phyloP scores from a whole-genome alignment of 2,329 filamentous ascomycete genomes.

The Raffaelea ambrosiae region DNA sequence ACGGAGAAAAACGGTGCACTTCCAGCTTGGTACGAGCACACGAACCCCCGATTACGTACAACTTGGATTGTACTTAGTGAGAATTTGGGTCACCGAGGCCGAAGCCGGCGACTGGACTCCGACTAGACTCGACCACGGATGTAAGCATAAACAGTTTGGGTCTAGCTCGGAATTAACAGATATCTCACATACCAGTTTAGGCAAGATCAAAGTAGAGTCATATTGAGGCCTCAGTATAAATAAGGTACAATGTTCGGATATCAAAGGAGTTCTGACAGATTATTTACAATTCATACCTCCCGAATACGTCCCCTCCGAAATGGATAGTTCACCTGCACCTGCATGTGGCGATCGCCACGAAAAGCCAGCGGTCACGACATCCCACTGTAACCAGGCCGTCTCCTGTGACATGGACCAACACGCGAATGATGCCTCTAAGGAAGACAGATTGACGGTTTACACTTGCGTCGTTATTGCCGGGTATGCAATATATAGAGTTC shows the following conservation, averaged over 20 bases:
- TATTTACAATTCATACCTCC: neutral
- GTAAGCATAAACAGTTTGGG: neutral
- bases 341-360: neutral
- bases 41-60: too few species aligned
- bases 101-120: neutral
- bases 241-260: neutral
- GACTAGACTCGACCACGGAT: neutral
- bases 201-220: neutral
- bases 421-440: neutral
- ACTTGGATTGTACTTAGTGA: too few species aligned
- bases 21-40: too few species aligned
- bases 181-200: neutral
- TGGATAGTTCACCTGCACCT: neutral
- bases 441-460: neutral
- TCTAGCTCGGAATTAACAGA: neutral
- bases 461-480: neutral
- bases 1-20: neutral
- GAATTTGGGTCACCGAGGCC: too few species aligned
- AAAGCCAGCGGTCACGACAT: neutral
- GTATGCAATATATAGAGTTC: neutral
- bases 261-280: neutral
- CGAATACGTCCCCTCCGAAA: neutral
- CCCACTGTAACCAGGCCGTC: neutral
- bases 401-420: neutral
- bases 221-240: neutral